Base-by-base conservation (phyloP, 2,329 filamentous ascomycete species). In the Beauveria varroae region DNA sequence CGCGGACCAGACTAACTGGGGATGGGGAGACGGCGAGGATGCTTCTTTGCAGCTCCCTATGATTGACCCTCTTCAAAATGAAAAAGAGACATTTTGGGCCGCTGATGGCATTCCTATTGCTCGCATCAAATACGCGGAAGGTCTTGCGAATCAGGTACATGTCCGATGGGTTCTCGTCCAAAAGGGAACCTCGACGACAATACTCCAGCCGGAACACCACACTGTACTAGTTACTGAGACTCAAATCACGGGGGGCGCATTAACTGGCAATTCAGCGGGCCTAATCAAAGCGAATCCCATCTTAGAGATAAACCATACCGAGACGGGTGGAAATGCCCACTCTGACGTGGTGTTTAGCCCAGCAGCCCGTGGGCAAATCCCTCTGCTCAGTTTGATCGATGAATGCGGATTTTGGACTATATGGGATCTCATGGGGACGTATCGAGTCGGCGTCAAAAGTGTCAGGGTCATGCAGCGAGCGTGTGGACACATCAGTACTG, bases 291-390 rank as follows among this genome's bases (percentile, higher is more conserved):
- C 81, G 2, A 85, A 84, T 50, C 80, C 79, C 0, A 68, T 89
- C 3, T 69, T 84, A 7, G 78, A 75, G 10, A 70, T 91, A n/a
- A 71, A 75, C 0, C 75, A 76, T 16, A 69, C 76, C 2, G 72
- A 81, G 34, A 86, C 83, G 0, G 85, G 82, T 1, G 81, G 81
- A 1, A 74, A 72, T 34, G 68, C 78, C 0, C 86, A 90, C 66
- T 79, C 79, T 0, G 86, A 92, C 71, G 76, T 89, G 3, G 73
- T 82, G 0, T 89, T 92, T 69, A 87, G 86, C 64, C 83, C 87
- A 0, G 72, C 72, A 4, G 68, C 68, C 5, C 65, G 63, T 20
- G 69, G 74, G 62, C 65, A 82, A 74, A 70, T 83, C 78, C 80
- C 84, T 1, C 86, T 89, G 66, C 73, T 92, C 57, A 86, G 80